These are phyloP conservation scores for Trichosanthes cucumerina DNA, from an alignment of 306 rosid species.

Conservation along the genomic window DNA sequence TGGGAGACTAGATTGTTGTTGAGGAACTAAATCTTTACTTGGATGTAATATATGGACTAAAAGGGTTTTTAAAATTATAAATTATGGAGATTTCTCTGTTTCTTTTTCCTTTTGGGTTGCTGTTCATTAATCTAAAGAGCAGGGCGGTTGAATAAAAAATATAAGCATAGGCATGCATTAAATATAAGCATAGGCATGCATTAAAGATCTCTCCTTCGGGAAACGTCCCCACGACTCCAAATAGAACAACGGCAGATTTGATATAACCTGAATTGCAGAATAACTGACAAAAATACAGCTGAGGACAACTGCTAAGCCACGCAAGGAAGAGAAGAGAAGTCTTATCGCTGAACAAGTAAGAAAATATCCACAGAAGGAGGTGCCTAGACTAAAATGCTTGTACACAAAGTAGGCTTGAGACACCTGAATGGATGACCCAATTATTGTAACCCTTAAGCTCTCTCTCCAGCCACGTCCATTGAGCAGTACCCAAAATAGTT, in stretches of 20 bases:
- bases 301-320: background rate
- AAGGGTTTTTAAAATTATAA: background rate
- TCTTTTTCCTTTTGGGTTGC: background rate
- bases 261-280: conserved; percentile 48
- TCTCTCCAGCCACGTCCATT: conserved; percentile 70
- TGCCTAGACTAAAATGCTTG: background rate
- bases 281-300: background rate
- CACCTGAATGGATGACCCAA: conserved; percentile 78
- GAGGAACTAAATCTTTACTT: too few relatives aligned
- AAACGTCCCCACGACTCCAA: conserved; percentile 81
- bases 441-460: conserved; percentile 60
- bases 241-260: conserved; percentile 54
- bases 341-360: background rate
- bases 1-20: too few relatives aligned
- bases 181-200: background rate
- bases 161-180: background rate
- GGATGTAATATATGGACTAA: background rate
- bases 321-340: background rate
- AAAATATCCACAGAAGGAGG: background rate
- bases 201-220: conserved; percentile 55
- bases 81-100: background rate
- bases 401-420: background rate
- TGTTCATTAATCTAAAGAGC: background rate
- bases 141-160: background rate
- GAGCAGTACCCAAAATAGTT: conserved; percentile 56